phyloP scores from a whole-genome alignment of 176 grass and related monocot species.

The Paspalum vaginatum region DNA sequence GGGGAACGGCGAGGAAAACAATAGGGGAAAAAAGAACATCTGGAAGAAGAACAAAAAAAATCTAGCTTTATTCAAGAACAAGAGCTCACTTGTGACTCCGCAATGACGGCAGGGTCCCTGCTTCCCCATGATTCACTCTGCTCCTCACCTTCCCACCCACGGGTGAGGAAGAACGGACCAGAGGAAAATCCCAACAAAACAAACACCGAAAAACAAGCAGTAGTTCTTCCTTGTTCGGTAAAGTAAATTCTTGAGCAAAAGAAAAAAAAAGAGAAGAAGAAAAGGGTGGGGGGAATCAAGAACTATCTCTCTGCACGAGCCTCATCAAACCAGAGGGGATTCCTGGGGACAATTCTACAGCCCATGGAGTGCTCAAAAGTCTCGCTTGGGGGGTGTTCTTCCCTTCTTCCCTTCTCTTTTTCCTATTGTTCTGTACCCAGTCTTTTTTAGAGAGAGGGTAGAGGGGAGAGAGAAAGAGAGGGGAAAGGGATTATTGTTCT shows the following conservation, averaged over 20 bases:
- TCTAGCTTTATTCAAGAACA: conserved; percentile 51
- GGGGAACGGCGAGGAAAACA: conserved; percentile 20
- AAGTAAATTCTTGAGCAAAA: conserved; percentile 48
- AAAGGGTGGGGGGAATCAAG: not conserved
- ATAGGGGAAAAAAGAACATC: conserved; percentile 23
- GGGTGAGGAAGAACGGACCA: conserved; percentile 43
- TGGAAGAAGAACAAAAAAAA: conserved; percentile 36
- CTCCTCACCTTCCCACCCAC: conserved; percentile 46
- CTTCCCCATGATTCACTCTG: conserved; percentile 73
- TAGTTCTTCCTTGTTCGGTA: conserved; percentile 39
- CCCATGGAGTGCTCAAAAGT: conserved; percentile 38
- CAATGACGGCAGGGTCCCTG: conserved; percentile 95
- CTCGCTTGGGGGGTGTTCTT: conserved; percentile 54
- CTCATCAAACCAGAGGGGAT: conserved; percentile 48
- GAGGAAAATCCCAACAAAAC: conserved; percentile 42
- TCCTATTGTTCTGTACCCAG: conserved; percentile 60
- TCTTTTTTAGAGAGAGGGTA: conserved; percentile 33
- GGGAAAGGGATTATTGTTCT: conserved; percentile 38
- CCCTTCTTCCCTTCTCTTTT: conserved; percentile 38
- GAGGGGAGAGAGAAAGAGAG: conserved; percentile 11
- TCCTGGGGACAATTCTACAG: conserved; percentile 47
- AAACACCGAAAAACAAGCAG: conserved; percentile 33
- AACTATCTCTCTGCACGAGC: conserved; percentile 45
- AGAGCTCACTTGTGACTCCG: conserved; percentile 99
- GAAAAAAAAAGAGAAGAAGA: conserved; percentile 18